phyloP scores from a whole-genome alignment of 2,329 filamentous ascomycete genomes.

The Aciculosporium take region DNA sequence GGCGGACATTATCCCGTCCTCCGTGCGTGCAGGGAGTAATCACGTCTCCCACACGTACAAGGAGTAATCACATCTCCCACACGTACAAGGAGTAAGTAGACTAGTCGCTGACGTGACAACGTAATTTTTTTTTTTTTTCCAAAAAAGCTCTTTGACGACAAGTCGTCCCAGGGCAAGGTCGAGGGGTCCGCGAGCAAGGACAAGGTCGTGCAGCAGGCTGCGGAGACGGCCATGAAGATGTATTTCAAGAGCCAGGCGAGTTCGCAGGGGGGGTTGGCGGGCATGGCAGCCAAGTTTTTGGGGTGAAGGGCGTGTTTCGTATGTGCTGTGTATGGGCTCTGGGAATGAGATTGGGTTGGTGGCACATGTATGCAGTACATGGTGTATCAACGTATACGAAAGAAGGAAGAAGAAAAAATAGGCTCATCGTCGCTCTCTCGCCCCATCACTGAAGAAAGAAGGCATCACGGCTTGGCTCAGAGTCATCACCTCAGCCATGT shows the following conservation, averaged over 20 bases:
- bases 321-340: no score
- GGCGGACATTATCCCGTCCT: no score
- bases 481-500: no score
- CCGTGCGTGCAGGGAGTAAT: no score
- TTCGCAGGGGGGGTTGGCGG: slow-evolving; percentile 26
- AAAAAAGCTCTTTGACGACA: slow-evolving; percentile 44
- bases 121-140: neutral
- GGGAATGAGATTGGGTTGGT: no score
- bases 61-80: no score
- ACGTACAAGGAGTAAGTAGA: no score
- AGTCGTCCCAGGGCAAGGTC: slow-evolving; percentile 39
- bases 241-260: slow-evolving; percentile 65
- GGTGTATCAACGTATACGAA: no score
- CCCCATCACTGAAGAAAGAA: neutral
- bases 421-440: no score
- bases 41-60: no score
- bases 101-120: neutral
- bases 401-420: no score
- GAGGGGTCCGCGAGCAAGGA: slow-evolving; percentile 57
- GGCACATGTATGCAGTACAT: no score
- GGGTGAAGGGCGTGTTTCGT: neutral
- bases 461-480: neutral
- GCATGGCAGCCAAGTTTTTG: slow-evolving; percentile 32
- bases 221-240: slow-evolving; percentile 80
- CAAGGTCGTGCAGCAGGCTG: slow-evolving; percentile 62